A percentile compares a stretch with the other conserved stretches of the same genome.
Conservation (phyloP, 169 alveolate species). For the Eimeria zaria region DNA sequence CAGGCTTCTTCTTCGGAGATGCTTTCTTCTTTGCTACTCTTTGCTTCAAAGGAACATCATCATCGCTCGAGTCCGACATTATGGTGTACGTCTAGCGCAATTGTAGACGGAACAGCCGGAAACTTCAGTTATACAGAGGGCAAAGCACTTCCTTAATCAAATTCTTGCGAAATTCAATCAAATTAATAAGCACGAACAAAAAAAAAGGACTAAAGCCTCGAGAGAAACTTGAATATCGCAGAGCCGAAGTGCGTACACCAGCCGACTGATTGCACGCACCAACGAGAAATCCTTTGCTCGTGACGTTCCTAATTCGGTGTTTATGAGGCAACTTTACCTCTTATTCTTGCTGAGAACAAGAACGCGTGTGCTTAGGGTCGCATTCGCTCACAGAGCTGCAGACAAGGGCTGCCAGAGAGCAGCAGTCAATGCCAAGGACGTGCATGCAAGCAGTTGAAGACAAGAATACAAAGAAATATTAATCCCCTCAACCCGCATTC, state of each 20-base stretch:
- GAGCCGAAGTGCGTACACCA: background rate
- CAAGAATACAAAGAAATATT: background rate
- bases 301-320: background rate
- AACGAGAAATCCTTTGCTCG: background rate
- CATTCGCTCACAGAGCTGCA: background rate
- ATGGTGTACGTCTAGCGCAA: background rate
- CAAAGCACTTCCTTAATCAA: background rate
- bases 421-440: background rate
- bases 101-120: background rate
- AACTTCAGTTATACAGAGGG: background rate
- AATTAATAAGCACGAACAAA: background rate
- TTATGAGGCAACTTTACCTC: background rate
- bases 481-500: background rate
- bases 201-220: no score
- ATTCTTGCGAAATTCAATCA: background rate
- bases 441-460: background rate
- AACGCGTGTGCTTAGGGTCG: background rate
- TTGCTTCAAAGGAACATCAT: constrained; percentile 61
- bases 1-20: constrained; percentile 26
- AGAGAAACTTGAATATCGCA: background rate
- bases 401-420: constrained; percentile 3
- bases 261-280: background rate
- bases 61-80: constrained; percentile 65
- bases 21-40: constrained; percentile 61
- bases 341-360: background rate